Percentiles rank a stretch among this genome's conserved stretches.
These are phyloP conservation scores for Leccinellum albellum DNA, from an alignment of 768 basidiomycete genomes.

Conservation along the genomic window DNA sequence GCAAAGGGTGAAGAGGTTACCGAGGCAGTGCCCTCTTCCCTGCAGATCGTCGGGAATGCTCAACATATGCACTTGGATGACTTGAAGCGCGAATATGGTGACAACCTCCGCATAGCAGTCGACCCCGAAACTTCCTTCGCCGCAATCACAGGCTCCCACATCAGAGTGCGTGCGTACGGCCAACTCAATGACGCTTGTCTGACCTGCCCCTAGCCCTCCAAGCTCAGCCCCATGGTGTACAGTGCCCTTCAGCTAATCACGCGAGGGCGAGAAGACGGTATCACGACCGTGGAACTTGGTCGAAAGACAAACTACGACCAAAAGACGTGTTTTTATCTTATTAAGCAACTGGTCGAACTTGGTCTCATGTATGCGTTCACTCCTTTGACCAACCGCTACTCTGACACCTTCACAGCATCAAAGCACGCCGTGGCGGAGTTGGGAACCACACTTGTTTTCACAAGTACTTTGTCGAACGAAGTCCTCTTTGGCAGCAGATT, in stretches of 20 bases:
- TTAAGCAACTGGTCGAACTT: constrained; percentile 70
- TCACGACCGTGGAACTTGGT: constrained; percentile 75
- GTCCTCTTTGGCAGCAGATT: constrained; percentile 72
- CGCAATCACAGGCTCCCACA: constrained; percentile 83
- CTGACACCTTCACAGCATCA: constrained; percentile 44
- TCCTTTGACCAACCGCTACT: neutral
- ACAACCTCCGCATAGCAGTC: constrained; percentile 66
- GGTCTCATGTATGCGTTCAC: constrained; percentile 58
- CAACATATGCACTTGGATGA: constrained; percentile 52
- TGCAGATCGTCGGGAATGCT: constrained; percentile 56
- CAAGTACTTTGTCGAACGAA: constrained; percentile 77
- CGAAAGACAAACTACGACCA: constrained; percentile 80
- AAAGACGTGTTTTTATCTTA: constrained; percentile 85
- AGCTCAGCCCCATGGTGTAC: constrained; percentile 83
- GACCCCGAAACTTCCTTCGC: constrained; percentile 71
- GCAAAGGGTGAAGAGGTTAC: constrained; percentile 49
- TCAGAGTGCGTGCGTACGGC: constrained; percentile 50
- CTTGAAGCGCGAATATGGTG: constrained; percentile 55
- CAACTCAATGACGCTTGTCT: neutral
- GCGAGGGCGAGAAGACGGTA: constrained; percentile 72
- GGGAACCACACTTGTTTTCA: constrained; percentile 79
- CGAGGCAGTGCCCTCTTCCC: constrained; percentile 40
- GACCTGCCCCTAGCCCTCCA: constrained; percentile 52
- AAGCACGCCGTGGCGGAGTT: constrained; percentile 73
- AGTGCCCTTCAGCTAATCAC: constrained; percentile 79